Evolutionary conservation across 148 eudicot genomes (phyloP).

Genomic region (Salicornia ramosissima): DNA sequence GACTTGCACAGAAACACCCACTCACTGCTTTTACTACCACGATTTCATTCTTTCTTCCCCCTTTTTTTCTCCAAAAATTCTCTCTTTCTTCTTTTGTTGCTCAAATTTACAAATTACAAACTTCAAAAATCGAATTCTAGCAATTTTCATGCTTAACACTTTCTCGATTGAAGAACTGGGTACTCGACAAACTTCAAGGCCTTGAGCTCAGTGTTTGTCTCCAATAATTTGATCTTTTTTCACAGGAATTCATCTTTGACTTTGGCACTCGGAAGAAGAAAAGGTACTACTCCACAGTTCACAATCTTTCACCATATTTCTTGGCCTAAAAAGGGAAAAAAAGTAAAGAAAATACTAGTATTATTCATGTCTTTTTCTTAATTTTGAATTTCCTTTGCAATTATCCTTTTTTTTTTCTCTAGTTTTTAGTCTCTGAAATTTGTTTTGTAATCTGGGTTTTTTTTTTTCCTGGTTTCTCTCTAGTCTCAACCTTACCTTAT

Average conservation of each 20-base stretch:
- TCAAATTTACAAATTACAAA: slow-evolving; percentile 7
- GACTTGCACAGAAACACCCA: not conserved
- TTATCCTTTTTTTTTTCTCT: slow-evolving; percentile 11
- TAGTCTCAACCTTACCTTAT: not conserved
- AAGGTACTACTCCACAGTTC: too few relatives aligned
- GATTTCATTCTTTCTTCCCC: slow-evolving; percentile 5
- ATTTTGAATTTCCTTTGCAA: slow-evolving; percentile 12
- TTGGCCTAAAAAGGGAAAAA: not conserved
- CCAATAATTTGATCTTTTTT: slow-evolving; percentile 20
- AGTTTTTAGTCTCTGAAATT: slow-evolving; percentile 2
- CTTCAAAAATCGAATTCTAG: not conserved
- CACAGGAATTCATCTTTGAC: slow-evolving; percentile 19
- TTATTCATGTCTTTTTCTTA: slow-evolving; percentile 13
- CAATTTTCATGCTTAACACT: not conserved
- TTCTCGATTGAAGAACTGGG: slow-evolving; percentile 19
- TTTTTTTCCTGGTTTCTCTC: not conserved
- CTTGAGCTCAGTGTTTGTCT: slow-evolving; percentile 18
- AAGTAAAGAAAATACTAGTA: not conserved
- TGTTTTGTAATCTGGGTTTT: slow-evolving; percentile 18
- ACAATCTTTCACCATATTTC: not conserved
- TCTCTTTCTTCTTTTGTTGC: not conserved
- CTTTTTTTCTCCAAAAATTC: slow-evolving; percentile 8
- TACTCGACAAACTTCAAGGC: slow-evolving; percentile 9
- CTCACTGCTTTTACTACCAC: not conserved
- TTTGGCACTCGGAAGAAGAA: slow-evolving; percentile 10